phyloP scores from a whole-genome alignment of 2,329 filamentous ascomycete genomes.

The Aspergillus uvarum region DNA sequence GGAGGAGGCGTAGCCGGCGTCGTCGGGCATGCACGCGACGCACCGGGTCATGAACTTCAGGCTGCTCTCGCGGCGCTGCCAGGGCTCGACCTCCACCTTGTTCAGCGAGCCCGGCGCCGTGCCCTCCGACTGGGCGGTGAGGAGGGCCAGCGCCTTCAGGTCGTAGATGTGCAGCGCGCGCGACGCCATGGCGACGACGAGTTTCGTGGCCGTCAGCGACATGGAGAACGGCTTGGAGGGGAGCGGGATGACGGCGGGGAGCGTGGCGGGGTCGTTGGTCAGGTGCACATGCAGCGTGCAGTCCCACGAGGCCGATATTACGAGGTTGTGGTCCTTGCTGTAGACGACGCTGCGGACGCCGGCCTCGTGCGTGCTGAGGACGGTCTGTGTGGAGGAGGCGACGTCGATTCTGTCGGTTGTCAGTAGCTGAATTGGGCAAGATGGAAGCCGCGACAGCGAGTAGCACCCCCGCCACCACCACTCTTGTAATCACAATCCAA shows the following conservation, averaged over 20 bases:
- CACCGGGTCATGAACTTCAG: slow-evolving; percentile 95
- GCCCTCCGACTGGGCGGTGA: slow-evolving; percentile 50
- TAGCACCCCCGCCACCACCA: not conserved
- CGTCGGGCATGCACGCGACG: slow-evolving; percentile 94
- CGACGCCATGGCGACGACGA: slow-evolving; percentile 93
- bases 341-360: slow-evolving; percentile 84
- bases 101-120: slow-evolving; percentile 32
- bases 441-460: too few species aligned
- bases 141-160: slow-evolving; percentile 63
- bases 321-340: slow-evolving; percentile 70
- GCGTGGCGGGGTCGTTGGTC: slow-evolving; percentile 44
- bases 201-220: slow-evolving; percentile 72
- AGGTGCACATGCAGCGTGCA: slow-evolving; percentile 83
- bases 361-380: slow-evolving; percentile 74
- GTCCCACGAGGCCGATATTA: slow-evolving; percentile 94
- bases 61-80: slow-evolving; percentile 90
- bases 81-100: slow-evolving; percentile 65
- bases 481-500: not conserved
- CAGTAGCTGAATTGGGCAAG: not conserved
- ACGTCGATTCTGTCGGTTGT: slow-evolving; percentile 62
- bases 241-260: slow-evolving; percentile 66
- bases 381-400: slow-evolving; percentile 67
- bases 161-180: slow-evolving; percentile 96
- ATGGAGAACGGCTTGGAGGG: slow-evolving; percentile 89
- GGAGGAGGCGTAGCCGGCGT: slow-evolving; percentile 86